Evolutionary conservation across 2,329 filamentous ascomycete species (phyloP).

Genomic region (Aspergillus fructus): DNA sequence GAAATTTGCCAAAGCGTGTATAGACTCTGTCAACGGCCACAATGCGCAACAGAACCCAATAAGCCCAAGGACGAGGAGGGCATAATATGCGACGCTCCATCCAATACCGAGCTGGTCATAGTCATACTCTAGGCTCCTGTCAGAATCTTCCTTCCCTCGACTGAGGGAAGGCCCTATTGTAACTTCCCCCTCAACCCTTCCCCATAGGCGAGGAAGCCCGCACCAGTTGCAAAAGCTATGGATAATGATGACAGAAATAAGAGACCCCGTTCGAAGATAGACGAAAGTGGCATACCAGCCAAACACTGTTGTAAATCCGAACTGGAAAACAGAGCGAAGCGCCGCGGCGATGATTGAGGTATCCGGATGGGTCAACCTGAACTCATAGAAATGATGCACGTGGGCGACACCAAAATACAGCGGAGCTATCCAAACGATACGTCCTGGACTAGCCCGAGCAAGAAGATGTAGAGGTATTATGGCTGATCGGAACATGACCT

Average conservation of each 20-base stretch:
- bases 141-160: constrained; percentile 43
- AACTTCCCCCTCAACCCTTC: constrained; percentile 61
- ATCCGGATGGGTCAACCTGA: constrained; percentile 74
- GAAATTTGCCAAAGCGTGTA: constrained; percentile 37
- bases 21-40: constrained; percentile 67
- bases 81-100: constrained; percentile 80
- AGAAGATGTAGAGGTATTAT: constrained; percentile 80
- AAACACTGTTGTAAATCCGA: constrained; percentile 88
- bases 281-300: constrained; percentile 91
- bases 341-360: constrained; percentile 64
- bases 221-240: constrained; percentile 92
- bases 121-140: constrained; percentile 23
- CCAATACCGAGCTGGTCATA: constrained; percentile 39
- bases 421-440: constrained; percentile 77
- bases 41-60: constrained; percentile 69
- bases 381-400: constrained; percentile 94
- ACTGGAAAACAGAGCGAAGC: constrained; percentile 75
- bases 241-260: constrained; percentile 71
- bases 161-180: constrained; percentile 35
- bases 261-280: constrained; percentile 78
- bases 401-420: constrained; percentile 92
- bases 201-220: constrained; percentile 85
- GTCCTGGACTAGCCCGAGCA: constrained; percentile 56
- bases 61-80: constrained; percentile 70
- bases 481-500: constrained; percentile 87